phyloP scores from a whole-genome alignment of 805 yeast genomes.

The Scheffersomyces spartinae region DNA sequence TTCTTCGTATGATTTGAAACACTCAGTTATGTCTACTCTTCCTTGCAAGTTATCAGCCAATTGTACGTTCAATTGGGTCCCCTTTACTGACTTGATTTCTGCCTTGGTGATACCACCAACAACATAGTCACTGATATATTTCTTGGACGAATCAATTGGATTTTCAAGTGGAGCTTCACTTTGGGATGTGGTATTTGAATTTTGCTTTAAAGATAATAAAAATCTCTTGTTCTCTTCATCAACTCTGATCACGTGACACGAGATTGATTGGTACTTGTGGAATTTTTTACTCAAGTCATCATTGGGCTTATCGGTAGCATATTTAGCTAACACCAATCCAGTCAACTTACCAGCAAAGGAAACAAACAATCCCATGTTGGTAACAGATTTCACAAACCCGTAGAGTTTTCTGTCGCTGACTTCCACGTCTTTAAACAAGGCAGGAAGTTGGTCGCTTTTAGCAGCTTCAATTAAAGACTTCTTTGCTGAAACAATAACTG shows the following conservation, averaged over 20 bases:
- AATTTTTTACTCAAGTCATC: slow-evolving; percentile 46
- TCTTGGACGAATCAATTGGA: slow-evolving; percentile 49
- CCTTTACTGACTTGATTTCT: slow-evolving; percentile 48
- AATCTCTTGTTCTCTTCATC: slow-evolving; percentile 67
- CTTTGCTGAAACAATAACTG: slow-evolving; percentile 55
- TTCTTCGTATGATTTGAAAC: slow-evolving; percentile 41
- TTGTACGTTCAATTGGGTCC: slow-evolving; percentile 62
- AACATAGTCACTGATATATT: slow-evolving; percentile 35
- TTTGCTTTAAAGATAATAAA: slow-evolving; percentile 46
- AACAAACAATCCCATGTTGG: slow-evolving; percentile 75
- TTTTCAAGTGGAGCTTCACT: slow-evolving; percentile 22
- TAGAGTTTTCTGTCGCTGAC: slow-evolving; percentile 36
- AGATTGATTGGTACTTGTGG: slow-evolving; percentile 57
- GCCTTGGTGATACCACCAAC: slow-evolving; percentile 58
- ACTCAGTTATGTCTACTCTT: slow-evolving; percentile 64
- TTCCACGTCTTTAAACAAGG: slow-evolving; percentile 43
- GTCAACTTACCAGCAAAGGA: slow-evolving; percentile 70
- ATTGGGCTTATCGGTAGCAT: slow-evolving; percentile 43
- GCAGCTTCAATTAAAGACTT: slow-evolving; percentile 58
- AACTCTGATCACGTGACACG: slow-evolving; percentile 50
- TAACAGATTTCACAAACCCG: slow-evolving; percentile 72
- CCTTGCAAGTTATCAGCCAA: slow-evolving; percentile 74
- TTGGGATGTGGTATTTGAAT: slow-evolving; percentile 10
- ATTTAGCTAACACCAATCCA: slow-evolving; percentile 72
- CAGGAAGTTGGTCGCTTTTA: slow-evolving; percentile 41